Base-by-base conservation (phyloP, 1,284 basidiomycete genomes). In the Sanghuangporus weigelae region DNA sequence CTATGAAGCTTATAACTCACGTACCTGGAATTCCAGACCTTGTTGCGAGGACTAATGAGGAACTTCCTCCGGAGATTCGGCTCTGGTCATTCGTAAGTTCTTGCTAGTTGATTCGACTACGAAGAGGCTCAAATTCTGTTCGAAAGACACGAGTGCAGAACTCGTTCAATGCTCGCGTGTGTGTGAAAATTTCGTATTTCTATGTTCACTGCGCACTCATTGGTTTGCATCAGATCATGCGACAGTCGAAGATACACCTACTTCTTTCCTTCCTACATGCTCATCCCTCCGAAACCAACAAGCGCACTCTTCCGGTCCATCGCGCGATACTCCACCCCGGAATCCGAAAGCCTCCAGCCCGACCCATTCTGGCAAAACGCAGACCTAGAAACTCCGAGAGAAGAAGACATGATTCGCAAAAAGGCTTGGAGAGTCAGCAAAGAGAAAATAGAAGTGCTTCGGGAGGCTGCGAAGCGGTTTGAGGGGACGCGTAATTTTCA, bases 231-330 rank as follows among this genome's bases (percentile, higher is more conserved):
- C 71, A 95, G 93, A 60, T 81, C 86, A 1, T 96, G 95, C 75
- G 96, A 98, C 74, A 96, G 94, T 68, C 84, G 96, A 64, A 92
- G 94, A 76, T 99, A 99, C 78, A 96, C 96, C 55, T 99, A 99
- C 75, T 93, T 94, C 75, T 89, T 99, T 69, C 97, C 97, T 0
- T 91, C 94, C 1, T 98, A 98, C 75, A 84, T 96, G 55, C 85
- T 99, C 64, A 82, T 99, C 19, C 96, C 96, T 1, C 95, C 97
- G 1, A 92, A 90, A 71, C 91, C 93, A 1, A 83, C 79, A 21
- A 87, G 87, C 54, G 81, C 83, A 4, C 80, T 94, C 42, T 77
- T 82, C 66, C 79, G 81, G 57, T 75, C 76, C 44, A 74, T 89
- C 50, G 73, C 72, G 54, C 68, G 74, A 58, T 70, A 73, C 58